Evolutionary conservation across 257 asterid species (phyloP).

Genomic region (Paulownia fortunei): DNA sequence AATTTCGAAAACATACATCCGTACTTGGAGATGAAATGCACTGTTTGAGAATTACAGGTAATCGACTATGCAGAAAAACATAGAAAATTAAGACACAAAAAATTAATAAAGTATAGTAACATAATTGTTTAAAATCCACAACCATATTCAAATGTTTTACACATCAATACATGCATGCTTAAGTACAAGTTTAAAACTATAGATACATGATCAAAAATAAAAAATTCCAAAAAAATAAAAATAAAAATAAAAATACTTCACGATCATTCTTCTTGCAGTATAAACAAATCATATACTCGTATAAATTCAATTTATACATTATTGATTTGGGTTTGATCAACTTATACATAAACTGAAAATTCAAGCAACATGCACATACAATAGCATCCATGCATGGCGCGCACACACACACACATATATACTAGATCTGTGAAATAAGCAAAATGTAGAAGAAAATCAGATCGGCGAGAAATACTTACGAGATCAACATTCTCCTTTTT

Average conservation of each 20-base stretch:
- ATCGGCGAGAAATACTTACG: constrained; percentile 35
- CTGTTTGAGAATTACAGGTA: too few species aligned
- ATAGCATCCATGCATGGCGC: neutral
- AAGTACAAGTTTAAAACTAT: neutral
- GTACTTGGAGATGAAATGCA: too few species aligned
- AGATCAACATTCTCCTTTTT: constrained; percentile 80
- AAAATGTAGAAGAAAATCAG: neutral
- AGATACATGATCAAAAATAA: neutral
- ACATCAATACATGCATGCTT: neutral
- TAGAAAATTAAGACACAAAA: too few species aligned
- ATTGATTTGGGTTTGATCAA: neutral
- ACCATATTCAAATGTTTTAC: neutral
- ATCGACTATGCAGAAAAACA: too few species aligned
- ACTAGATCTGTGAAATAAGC: neutral
- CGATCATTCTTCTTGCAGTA: neutral
- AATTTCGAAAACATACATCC: too few species aligned
- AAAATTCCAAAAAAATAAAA: neutral
- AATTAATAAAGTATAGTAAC: too few species aligned
- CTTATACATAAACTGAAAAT: neutral
- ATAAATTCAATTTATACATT: neutral
- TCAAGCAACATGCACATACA: constrained; percentile 17
- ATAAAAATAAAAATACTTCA: neutral
- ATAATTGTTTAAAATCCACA: neutral
- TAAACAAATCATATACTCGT: neutral
- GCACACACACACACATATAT: neutral